These are phyloP conservation scores for Epithele typhae DNA, from an alignment of 768 basidiomycete genomes.

Conservation along the genomic window DNA sequence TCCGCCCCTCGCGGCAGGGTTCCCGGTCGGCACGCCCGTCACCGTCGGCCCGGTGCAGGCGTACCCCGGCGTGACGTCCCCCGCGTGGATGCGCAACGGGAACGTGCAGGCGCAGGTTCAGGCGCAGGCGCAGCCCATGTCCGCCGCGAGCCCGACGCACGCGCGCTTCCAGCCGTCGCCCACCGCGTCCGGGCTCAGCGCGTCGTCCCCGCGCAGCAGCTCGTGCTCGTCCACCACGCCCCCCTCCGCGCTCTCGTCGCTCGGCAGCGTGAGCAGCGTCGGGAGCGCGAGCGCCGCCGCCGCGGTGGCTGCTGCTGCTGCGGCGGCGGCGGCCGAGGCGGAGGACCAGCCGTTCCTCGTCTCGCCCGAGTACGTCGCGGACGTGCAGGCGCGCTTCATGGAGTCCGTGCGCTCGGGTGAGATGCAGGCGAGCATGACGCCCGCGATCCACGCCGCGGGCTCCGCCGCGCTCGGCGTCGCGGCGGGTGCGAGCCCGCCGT, in stretches of 20 bases:
- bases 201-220: slow-evolving; percentile 14
- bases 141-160: slow-evolving; percentile 12
- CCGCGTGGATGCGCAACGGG: neutral
- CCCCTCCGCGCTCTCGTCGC: slow-evolving; percentile 6
- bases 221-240: slow-evolving; percentile 9
- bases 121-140: neutral
- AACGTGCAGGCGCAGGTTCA: neutral
- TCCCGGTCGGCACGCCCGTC: too few relatives aligned
- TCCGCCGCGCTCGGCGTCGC: neutral
- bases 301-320: neutral
- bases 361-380: slow-evolving; percentile 25
- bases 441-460: slow-evolving; percentile 6
- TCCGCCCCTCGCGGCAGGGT: too few relatives aligned
- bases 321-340: slow-evolving; percentile 3
- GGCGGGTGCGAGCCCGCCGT: slow-evolving; percentile 1
- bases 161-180: neutral
- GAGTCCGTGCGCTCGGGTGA: slow-evolving; percentile 23
- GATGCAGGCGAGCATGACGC: slow-evolving; percentile 24
- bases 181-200: neutral
- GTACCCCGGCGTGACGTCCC: neutral
- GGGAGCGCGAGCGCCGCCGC: too few relatives aligned
- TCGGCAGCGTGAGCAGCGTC: neutral
- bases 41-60: too few relatives aligned
- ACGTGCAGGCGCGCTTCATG: slow-evolving; percentile 22
- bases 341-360: slow-evolving; percentile 27